These are phyloP conservation scores for Debaryomyces nepalensis DNA, from an alignment of 1,139 yeast species.

Conservation along the genomic window DNA sequence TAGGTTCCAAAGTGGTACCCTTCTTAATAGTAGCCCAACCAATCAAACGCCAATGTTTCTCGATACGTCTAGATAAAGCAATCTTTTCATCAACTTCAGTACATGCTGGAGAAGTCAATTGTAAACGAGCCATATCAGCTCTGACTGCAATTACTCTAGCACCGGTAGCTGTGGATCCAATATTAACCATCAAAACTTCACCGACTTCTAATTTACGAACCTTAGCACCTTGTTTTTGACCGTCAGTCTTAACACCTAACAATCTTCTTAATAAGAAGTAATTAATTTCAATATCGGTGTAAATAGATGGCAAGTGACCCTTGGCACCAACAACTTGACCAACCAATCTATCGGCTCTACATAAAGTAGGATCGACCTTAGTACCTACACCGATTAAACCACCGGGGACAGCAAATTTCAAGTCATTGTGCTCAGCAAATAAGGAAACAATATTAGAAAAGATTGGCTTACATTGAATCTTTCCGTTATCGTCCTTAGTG, in stretches of 20 bases:
- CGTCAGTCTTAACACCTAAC: constrained; percentile 98
- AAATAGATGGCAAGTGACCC: constrained; percentile 93
- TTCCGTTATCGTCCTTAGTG: constrained; percentile 90
- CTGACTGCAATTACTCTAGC: constrained; percentile 97
- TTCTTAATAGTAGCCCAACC: constrained; percentile 99
- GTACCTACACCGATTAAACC: constrained; percentile 99
- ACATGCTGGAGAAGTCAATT: constrained; percentile 97
- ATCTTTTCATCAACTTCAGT: constrained; percentile 98
- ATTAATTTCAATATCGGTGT: constrained; percentile 96
- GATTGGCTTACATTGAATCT: constrained; percentile 94
- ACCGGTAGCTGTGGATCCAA: constrained; percentile 99
- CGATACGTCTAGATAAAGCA: constrained; percentile 98
- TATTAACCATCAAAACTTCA: constrained; percentile 98
- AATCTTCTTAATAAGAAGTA: constrained; percentile 95
- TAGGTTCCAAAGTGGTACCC: constrained; percentile 86
- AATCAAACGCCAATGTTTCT: constrained; percentile 99
- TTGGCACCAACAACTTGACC: constrained; percentile 99
- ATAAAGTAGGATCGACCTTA: constrained; percentile 95
- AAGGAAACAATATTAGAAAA: constrained; percentile 91
- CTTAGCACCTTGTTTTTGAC: constrained; percentile 91
- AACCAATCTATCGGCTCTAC: constrained; percentile 98
- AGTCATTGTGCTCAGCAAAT: constrained; percentile 96
- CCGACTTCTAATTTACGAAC: constrained; percentile 92
- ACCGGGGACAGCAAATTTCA: constrained; percentile 99
- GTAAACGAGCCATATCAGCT: constrained; percentile 99